Evolutionary conservation across 345 rosid genomes (phyloP).

Genomic region (Litchi chinensis): DNA sequence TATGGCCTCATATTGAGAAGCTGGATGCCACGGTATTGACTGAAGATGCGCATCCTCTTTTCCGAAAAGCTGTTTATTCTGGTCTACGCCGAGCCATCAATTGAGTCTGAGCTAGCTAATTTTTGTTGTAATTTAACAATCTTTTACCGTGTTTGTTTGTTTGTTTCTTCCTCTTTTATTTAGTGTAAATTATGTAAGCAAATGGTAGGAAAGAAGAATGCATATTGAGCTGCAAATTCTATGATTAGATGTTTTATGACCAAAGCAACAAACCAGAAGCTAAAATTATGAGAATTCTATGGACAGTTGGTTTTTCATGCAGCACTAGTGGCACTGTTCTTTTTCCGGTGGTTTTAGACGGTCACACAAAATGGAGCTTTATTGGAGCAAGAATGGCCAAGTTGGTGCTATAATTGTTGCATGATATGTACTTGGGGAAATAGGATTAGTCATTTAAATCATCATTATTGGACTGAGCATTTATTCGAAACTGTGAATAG

Average conservation of each 20-base stretch:
- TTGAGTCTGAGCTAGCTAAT: slow-evolving; percentile 25
- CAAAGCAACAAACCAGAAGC: background rate
- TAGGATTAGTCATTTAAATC: too few relatives aligned
- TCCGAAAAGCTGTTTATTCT: slow-evolving; percentile 63
- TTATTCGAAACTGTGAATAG: too few relatives aligned
- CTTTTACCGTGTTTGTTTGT: background rate
- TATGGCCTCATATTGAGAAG: slow-evolving; percentile 86
- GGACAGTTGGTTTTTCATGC: background rate
- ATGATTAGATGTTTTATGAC: background rate
- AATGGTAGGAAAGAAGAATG: background rate
- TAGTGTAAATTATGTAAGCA: slow-evolving; percentile 16
- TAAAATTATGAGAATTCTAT: background rate
- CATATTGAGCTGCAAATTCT: background rate
- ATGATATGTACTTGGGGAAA: too few relatives aligned
- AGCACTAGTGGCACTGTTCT: background rate
- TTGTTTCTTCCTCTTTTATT: background rate
- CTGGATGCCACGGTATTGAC: slow-evolving; percentile 67
- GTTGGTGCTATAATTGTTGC: too few relatives aligned
- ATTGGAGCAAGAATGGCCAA: too few relatives aligned
- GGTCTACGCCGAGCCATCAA: slow-evolving; percentile 48
- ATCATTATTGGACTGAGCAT: too few relatives aligned
- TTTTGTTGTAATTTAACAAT: slow-evolving; percentile 12
- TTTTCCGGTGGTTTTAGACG: background rate
- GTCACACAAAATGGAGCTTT: too few relatives aligned
- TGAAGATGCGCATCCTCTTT: slow-evolving; percentile 75